These are phyloP conservation scores for Volutella citrinella DNA, from an alignment of 2,329 filamentous ascomycete species.

Conservation along the genomic window DNA sequence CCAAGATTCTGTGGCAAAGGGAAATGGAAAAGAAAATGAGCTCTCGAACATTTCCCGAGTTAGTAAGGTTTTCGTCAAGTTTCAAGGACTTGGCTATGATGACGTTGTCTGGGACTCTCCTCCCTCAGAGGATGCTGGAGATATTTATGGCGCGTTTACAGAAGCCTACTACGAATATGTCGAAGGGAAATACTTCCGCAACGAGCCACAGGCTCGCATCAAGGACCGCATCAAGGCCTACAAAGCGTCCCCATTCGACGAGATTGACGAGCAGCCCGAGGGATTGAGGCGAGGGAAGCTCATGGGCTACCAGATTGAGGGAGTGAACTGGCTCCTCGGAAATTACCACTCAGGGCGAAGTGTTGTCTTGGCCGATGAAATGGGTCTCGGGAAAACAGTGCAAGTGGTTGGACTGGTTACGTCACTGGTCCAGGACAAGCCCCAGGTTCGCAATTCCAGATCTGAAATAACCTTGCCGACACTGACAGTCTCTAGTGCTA, in stretches of 20 bases:
- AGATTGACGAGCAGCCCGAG: constrained; percentile 69
- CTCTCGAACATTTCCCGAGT: constrained; percentile 70
- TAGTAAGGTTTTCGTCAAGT: constrained; percentile 77
- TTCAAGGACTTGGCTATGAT: constrained; percentile 87
- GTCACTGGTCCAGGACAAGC: constrained; percentile 64
- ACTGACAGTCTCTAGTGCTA: constrained; percentile 55
- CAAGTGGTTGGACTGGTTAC: constrained; percentile 84
- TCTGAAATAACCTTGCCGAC: neutral
- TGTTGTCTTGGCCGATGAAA: constrained; percentile 92
- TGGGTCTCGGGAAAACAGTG: constrained; percentile 97
- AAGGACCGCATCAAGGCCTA: constrained; percentile 66
- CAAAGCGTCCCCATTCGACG: constrained; percentile 63
- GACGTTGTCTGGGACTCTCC: constrained; percentile 88
- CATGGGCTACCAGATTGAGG: constrained; percentile 92
- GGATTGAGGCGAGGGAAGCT: constrained; percentile 74
- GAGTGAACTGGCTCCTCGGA: constrained; percentile 91
- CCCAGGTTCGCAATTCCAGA: constrained; percentile 36
- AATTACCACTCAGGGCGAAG: constrained; percentile 83
- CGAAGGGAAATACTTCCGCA: constrained; percentile 67
- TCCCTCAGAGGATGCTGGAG: constrained; percentile 60
- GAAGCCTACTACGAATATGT: constrained; percentile 85
- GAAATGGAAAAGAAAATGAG: constrained; percentile 65
- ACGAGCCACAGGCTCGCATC: constrained; percentile 56
- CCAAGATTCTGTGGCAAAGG: constrained; percentile 40
- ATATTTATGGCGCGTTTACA: constrained; percentile 76